A percentile compares a stretch with the other conserved stretches of the same genome.
These are phyloP conservation scores for Triangularia verruculosa DNA, from an alignment of 2,329 filamentous ascomycete species.

Conservation along the genomic window DNA sequence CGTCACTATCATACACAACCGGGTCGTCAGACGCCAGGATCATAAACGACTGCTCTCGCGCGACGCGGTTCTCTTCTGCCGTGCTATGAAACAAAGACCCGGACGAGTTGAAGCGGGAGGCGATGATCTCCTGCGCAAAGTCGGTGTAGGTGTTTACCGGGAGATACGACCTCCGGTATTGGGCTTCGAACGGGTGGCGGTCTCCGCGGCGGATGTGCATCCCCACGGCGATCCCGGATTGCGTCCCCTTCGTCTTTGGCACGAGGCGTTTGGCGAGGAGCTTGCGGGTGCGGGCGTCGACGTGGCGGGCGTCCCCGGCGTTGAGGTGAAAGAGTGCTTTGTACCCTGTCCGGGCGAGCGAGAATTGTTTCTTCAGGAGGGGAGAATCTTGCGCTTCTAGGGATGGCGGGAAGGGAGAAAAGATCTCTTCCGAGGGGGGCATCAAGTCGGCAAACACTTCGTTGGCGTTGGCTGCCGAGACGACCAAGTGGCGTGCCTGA, in stretches of 20 bases:
- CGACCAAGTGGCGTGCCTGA: conserved; percentile 69
- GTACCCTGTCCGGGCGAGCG: conserved; percentile 67
- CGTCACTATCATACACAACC: conserved; percentile 61
- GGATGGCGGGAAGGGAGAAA: conserved; percentile 45
- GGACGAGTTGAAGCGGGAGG: conserved; percentile 45
- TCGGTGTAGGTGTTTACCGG: conserved; percentile 67
- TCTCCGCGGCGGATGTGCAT: conserved; percentile 81
- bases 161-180: conserved; percentile 75
- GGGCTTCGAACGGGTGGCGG: conserved; percentile 70
- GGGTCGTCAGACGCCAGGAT: conserved; percentile 81
- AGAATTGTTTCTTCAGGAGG: conserved; percentile 61
- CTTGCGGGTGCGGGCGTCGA: conserved; percentile 55
- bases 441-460: conserved; percentile 61
- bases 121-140: conserved; percentile 55
- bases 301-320: conserved; percentile 63
- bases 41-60: conserved; percentile 46
- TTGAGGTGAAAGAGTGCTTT: conserved; percentile 70
- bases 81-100: conserved; percentile 23
- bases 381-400: conserved; percentile 47
- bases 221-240: conserved; percentile 59
- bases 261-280: conserved; percentile 46
- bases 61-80: conserved; percentile 36
- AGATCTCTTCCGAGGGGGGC: conserved; percentile 12
- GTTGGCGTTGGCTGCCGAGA: conserved; percentile 65
- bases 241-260: conserved; percentile 34